Base-by-base conservation (phyloP, 257 asterid genomes). In the Vinca minor region DNA sequence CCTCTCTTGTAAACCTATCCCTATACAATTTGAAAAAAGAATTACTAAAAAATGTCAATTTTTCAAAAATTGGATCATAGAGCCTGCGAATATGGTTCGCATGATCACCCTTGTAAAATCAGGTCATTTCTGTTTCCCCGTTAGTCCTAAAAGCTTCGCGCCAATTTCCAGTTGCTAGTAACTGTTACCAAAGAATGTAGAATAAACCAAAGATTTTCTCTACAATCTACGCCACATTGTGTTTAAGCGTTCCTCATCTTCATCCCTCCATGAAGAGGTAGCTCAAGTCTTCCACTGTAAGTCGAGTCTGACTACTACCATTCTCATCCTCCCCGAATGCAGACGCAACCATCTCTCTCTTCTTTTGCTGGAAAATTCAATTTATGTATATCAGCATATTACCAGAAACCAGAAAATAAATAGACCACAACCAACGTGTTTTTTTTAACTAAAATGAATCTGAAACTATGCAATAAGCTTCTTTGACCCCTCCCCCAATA, bases 321-420 rank as follows among this genome's bases (percentile, higher is more conserved):
- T 81, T 73, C 75, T 85, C 91, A 32, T 88, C 89, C 78, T 92
- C 98, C 52, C 98, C 98, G 70, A 92, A 92, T 17, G 98, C 98
- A 28, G 93, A 84, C 4, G 96, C 83, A 38, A 92, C 98, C 98
- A 89, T 86, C 74, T 84, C 82, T 72, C 98, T 85, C 84, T 92
- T 92, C 76, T 86, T 87, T 85, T 83, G 85, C 98, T 92, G 88
- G 12, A n/a, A 56, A 41, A 64, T 13, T 4, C 61, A 64, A 17
- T 56, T 64, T 26, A 25, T 34, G 53, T 12, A 47, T 29, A 38
- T 71, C 53, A 71, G 70, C 28, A 21, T 14, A n/a, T n/a, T n/a
- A 23, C 32, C 61, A 59, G 13, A 57, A 56, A 29, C 44, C 58
- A 67, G 5, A n/a, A n/a, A n/a, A 29, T n/a, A 26, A 17, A 55